phyloP scores from a whole-genome alignment of 2,329 filamentous ascomycete species.

The Penicillium sp. region DNA sequence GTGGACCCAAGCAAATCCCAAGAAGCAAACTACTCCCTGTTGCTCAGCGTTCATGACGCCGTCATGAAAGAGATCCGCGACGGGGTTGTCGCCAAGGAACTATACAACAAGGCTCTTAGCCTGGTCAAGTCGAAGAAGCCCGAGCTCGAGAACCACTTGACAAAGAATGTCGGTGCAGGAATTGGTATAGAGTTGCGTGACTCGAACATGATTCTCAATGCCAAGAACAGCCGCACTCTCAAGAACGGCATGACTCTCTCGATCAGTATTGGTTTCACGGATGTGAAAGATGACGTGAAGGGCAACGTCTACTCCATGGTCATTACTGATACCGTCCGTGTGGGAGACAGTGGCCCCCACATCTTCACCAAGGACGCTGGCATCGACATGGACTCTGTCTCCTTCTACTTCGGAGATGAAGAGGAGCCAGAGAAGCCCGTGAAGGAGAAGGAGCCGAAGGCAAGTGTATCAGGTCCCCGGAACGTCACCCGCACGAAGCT shows the following conservation, averaged over 20 bases:
- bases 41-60: conserved; percentile 82
- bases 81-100: conserved; percentile 81
- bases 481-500: conserved; percentile 95
- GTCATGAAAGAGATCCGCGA: conserved; percentile 90
- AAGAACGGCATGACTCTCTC: conserved; percentile 98
- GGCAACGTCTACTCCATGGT: conserved; percentile 90
- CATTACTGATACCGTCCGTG: conserved; percentile 90
- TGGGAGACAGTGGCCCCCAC: conserved; percentile 68
- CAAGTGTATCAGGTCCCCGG: conserved; percentile 86
- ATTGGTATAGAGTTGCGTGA: conserved; percentile 93
- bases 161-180: conserved; percentile 88
- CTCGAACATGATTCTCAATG: conserved; percentile 78
- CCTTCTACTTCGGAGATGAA: conserved; percentile 98
- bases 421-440: conserved; percentile 79
- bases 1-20: conserved; percentile 97
- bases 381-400: conserved; percentile 88
- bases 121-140: conserved; percentile 89
- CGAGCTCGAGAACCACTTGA: conserved; percentile 91
- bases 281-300: conserved; percentile 85
- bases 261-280: conserved; percentile 85
- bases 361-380: conserved; percentile 94
- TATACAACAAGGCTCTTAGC: conserved; percentile 83
- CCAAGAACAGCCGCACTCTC: conserved; percentile 78
- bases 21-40: conserved; percentile 89
- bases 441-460: conserved; percentile 79